Evolutionary conservation across 441 rosid genomes (phyloP), one percentile per base, ranked within the genome.

Genomic region (Pelargonium myrrhifolium): DNA sequence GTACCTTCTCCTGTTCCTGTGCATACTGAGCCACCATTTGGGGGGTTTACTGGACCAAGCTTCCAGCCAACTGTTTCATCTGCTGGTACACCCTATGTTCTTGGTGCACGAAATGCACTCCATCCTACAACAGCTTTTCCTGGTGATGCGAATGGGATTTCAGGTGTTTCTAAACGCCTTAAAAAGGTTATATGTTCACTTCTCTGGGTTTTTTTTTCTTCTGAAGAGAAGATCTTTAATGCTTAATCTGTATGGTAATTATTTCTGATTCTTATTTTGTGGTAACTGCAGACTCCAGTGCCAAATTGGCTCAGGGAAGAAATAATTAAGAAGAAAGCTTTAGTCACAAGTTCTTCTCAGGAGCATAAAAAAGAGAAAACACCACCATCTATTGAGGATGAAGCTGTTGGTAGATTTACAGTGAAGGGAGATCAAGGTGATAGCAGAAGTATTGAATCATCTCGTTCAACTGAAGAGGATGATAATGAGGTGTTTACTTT

Each of bases 221-320:
- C 9, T 7, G 40, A 6, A 37, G 26, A 55, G 58, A 8, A 37
- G 40, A 37, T 37, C 40, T 37, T 37, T 37, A 37, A 7, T 37
- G 40, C 40, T 37, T 37, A 6, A 37, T 37, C 40, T 37, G 40
- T 37, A 37, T 37, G 40, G 40, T 37, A 37, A 37, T 37, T 37
- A 7, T 37, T 37, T 45, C 47, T 83, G 79, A 74, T 59, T 60
- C 68, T 40, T 72, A 47, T 68, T 70, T 73, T 47, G 67, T 72
- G 61, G 66, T 68, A 65, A 68, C 20, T 49, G 69, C 87, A 95
- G 99, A 90, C 84, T 64, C 80, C 89, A 74, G 93, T 95, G 65
- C 99, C 98, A 75, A 87, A 87, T 77, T 92, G 99, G 99, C 97
- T 91, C 62, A 88, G 87, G 81, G 99, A 89, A 74, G 97, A 93